A percentile compares a stretch with the other conserved stretches of the same genome.
These are phyloP conservation scores for Yamadazyma conglobata DNA, from an alignment of 1,139 yeast genomes.

Conservation along the genomic window DNA sequence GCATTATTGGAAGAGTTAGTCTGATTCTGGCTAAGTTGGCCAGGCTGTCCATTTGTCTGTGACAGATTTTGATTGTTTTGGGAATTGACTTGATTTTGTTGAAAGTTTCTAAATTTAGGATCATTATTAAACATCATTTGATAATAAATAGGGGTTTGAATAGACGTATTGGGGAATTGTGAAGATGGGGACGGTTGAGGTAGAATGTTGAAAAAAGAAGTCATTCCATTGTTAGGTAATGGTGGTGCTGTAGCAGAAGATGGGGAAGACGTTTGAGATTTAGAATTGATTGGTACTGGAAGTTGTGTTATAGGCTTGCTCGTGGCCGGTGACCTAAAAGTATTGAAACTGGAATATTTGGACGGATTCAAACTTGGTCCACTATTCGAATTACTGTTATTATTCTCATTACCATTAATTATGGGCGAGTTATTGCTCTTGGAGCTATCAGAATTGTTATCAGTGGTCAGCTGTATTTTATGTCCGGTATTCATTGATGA, in stretches of 20 bases:
- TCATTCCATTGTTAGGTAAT: slow-evolving; percentile 25
- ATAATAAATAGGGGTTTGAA: slow-evolving; percentile 38
- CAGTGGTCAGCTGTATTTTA: slow-evolving; percentile 1
- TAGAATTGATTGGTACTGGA: slow-evolving; percentile 38
- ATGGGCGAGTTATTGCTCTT: slow-evolving; percentile 1
- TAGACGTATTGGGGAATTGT: slow-evolving; percentile 16
- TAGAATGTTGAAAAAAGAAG: slow-evolving; percentile 24
- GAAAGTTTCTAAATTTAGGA: slow-evolving; percentile 11
- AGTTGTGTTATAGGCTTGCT: slow-evolving; percentile 33
- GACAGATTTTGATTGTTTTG: no score
- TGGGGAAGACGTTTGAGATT: slow-evolving; percentile 46
- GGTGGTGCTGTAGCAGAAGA: slow-evolving; percentile 41
- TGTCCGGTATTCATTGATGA: background rate
- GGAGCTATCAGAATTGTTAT: slow-evolving; percentile 1
- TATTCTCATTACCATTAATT: slow-evolving; percentile 1
- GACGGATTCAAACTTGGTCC: slow-evolving; percentile 20
- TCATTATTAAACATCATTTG: slow-evolving; percentile 30
- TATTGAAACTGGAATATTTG: slow-evolving; percentile 24
- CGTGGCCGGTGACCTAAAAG: slow-evolving; percentile 38
- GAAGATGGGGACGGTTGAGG: slow-evolving; percentile 30
- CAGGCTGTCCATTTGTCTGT: slow-evolving; percentile 2
- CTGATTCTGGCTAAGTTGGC: background rate
- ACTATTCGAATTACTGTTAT: slow-evolving; percentile 1
- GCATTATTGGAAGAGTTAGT: slow-evolving; percentile 3
- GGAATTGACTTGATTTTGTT: slow-evolving; percentile 5